phyloP scores from a whole-genome alignment of 495 filamentous ascomycete genomes.

The Lasiosphaeria miniovina region DNA sequence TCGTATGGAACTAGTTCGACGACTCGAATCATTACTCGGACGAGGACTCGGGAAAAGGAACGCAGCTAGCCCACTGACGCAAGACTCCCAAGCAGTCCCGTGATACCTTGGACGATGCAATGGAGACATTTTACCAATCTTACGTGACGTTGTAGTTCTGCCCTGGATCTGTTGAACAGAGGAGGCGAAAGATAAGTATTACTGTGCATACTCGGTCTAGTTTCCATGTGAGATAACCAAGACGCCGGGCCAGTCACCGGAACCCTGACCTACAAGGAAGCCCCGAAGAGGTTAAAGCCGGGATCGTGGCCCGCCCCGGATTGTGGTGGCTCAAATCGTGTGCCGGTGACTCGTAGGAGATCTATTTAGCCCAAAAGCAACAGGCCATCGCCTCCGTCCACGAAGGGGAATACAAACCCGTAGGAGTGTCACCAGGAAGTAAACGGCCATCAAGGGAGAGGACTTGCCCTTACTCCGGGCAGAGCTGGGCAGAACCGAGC shows the following conservation, averaged over 20 bases:
- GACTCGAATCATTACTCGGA: slow-evolving; percentile 10
- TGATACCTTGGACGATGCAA: slow-evolving; percentile 20
- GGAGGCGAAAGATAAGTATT: background rate
- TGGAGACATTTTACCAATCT: slow-evolving; percentile 5
- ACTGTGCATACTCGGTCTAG: background rate
- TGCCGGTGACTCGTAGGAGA: background rate
- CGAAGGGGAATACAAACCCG: no score
- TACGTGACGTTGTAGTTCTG: slow-evolving; percentile 11
- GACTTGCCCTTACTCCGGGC: no score
- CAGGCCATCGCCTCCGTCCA: no score
- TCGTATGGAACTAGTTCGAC: slow-evolving; percentile 12
- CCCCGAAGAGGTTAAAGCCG: background rate
- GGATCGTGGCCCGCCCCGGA: background rate
- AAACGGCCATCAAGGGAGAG: no score
- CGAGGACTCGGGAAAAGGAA: slow-evolving; percentile 10
- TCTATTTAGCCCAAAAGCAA: background rate
- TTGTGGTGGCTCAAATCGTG: background rate
- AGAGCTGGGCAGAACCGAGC: no score
- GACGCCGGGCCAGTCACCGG: slow-evolving; percentile 1
- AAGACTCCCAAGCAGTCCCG: slow-evolving; percentile 19
- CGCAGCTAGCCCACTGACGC: slow-evolving; percentile 15
- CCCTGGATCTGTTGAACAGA: background rate
- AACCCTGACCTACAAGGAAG: background rate
- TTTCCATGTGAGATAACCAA: background rate
- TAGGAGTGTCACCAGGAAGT: no score